Evolutionary conservation across 2,329 filamentous ascomycete genomes (phyloP).

Genomic region (Aspergillus alliaceus): DNA sequence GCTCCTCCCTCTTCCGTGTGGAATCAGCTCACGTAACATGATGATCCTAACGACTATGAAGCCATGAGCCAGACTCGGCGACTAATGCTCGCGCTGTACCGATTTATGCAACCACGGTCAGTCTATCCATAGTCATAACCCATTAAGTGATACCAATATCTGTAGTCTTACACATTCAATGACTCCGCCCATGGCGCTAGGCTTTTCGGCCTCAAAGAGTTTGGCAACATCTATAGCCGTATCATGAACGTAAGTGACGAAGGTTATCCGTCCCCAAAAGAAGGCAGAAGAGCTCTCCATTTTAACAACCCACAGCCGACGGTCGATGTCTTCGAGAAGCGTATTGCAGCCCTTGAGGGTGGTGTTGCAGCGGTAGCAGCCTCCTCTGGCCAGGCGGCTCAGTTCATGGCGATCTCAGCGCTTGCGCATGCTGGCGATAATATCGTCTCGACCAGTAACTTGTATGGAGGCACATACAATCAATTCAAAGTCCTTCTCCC

Average conservation of each 20-base stretch:
- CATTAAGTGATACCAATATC: not conserved
- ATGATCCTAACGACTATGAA: conserved; percentile 39
- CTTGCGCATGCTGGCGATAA: conserved; percentile 90
- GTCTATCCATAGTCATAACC: conserved; percentile 11
- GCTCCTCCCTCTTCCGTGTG: too few species aligned
- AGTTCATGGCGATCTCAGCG: conserved; percentile 84
- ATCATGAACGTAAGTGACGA: conserved; percentile 76
- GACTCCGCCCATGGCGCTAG: conserved; percentile 93
- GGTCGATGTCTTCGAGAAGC: conserved; percentile 93
- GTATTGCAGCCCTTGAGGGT: conserved; percentile 91
- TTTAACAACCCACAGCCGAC: conserved; percentile 62
- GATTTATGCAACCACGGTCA: conserved; percentile 87
- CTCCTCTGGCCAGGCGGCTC: conserved; percentile 83
- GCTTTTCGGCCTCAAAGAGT: conserved; percentile 94
- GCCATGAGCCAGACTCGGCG: conserved; percentile 74
- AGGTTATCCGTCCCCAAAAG: not conserved
- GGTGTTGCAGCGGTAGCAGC: conserved; percentile 83
- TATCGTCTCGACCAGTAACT: conserved; percentile 84
- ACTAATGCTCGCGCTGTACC: conserved; percentile 90
- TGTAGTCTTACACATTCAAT: conserved; percentile 85
- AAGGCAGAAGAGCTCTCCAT: not conserved
- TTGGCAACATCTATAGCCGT: conserved; percentile 96
- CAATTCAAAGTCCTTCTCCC: conserved; percentile 91
- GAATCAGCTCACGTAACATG: not conserved
- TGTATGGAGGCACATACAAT: conserved; percentile 96